A percentile compares a stretch with the other conserved stretches of the same genome.
phyloP scores from a whole-genome alignment of 495 filamentous ascomycete genomes.

The Penicillium salamii region DNA sequence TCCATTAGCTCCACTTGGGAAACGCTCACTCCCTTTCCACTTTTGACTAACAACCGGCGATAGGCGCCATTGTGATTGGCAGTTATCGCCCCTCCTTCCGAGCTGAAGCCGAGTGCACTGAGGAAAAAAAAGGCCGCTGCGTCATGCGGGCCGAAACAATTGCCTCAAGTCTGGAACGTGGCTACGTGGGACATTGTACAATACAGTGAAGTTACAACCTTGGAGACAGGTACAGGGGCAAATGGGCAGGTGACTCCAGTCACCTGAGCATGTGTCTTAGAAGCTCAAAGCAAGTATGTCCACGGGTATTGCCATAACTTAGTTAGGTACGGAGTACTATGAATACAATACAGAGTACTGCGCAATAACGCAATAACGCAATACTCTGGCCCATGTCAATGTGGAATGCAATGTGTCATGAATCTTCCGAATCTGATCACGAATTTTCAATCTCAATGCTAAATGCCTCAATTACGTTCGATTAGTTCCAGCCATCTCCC shows the following conservation, averaged over 20 bases:
- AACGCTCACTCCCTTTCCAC: constrained; percentile 10
- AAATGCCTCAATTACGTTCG: constrained; percentile 14
- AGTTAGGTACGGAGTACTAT: no score
- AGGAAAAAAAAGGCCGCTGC: constrained; percentile 25
- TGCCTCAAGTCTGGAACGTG: constrained; percentile 22
- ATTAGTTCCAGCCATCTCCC: not conserved
- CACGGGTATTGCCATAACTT: no score
- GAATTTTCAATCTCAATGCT: not conserved
- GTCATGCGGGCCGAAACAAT: constrained; percentile 35
- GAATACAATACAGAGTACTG: no score
- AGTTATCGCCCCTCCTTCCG: constrained; percentile 20
- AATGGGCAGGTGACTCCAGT: constrained; percentile 1
- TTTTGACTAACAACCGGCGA: constrained; percentile 27
- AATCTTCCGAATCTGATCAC: not conserved
- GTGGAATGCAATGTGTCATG: constrained; percentile 31
- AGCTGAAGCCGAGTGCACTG: constrained; percentile 16
- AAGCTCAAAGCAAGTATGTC: no score
- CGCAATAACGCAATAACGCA: no score
- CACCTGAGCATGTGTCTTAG: constrained; percentile 6
- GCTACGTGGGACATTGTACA: constrained; percentile 4
- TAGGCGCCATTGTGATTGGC: constrained; percentile 17
- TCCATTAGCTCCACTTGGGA: constrained; percentile 14
- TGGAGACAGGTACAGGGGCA: constrained; percentile 6
- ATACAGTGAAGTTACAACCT: no score
- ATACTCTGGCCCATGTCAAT: no score